Conservation (phyloP, 371 early-diverging fungal genomes). For the Mortierella sp. region DNA sequence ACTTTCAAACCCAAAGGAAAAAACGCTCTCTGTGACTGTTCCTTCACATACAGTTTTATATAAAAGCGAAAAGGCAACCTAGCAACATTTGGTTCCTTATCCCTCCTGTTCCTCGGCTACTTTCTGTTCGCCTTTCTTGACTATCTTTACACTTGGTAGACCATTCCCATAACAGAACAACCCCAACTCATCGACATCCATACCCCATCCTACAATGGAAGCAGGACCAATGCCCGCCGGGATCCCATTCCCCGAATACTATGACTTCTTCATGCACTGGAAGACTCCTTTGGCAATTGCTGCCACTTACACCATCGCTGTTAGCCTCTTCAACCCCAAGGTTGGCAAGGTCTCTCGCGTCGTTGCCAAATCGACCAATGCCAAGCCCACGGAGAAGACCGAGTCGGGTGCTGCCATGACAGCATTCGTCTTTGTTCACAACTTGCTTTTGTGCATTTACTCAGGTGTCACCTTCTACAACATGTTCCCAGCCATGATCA, state of each 20-base stretch:
- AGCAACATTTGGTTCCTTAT: background rate
- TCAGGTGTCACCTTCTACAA: slow-evolving; percentile 78
- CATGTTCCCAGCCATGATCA: slow-evolving; percentile 69
- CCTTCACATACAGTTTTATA: background rate
- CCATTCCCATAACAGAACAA: background rate
- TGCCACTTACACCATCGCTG: slow-evolving; percentile 64
- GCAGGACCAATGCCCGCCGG: slow-evolving; percentile 58
- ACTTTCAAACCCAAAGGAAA: background rate
- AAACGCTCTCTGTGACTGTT: background rate
- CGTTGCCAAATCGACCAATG: slow-evolving; percentile 64
- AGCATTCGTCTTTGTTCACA: slow-evolving; percentile 83
- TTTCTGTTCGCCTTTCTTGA: background rate
- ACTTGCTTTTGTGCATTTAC: slow-evolving; percentile 76
- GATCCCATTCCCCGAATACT: slow-evolving; percentile 73
- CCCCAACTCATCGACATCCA: background rate
- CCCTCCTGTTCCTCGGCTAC: background rate
- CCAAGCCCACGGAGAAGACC: slow-evolving; percentile 51
- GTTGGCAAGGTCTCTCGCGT: slow-evolving; percentile 65
- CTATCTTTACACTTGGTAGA: background rate
- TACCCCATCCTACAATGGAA: slow-evolving; percentile 23
- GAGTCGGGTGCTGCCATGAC: slow-evolving; percentile 69
- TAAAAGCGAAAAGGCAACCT: background rate
- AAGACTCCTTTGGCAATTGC: slow-evolving; percentile 77
- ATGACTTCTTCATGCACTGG: slow-evolving; percentile 82
- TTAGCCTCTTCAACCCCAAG: slow-evolving; percentile 74